Base-by-base conservation (phyloP, 257 asterid species). In the Striga asiatica region DNA sequence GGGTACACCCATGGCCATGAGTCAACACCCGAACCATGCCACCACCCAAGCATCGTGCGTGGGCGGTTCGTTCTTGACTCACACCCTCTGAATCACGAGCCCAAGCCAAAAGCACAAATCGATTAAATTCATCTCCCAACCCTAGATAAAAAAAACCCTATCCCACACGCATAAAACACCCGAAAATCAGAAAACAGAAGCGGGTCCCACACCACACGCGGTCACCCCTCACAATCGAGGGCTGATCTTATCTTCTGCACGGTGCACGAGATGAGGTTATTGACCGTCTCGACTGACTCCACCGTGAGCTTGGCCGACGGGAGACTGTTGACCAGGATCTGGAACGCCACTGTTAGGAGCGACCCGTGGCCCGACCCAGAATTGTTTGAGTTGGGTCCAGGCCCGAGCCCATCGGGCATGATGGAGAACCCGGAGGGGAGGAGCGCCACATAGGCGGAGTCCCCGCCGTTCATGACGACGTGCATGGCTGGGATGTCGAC, bases 11-110 rank as follows among this genome's bases (percentile, higher is more conserved):
- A n/a, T n/a, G n/a, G n/a, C 20, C 64, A 52, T 48, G 88, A 89
- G 95, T 89, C 97, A 89, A 89, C 83, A 83, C 97, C 93, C 97
- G 95, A 89, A 89, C n/a, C n/a, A n/a, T n/a, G n/a, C 95, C 95
- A 42, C 49, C 49, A 18, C 41, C 50, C 50, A 5, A 6, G 50
- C 21, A 39, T 39, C 4, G 20, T 39, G 47, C 8, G 13, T 2
- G 5, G 19, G 13, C 66, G 95, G 96, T 91, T 87, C 96, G 94
- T 81, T 87, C 95, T 87, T 91, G 94, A 83, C 96, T 91, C 79
- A 62, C 79, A 62, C 75, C 63, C 46, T 55, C 51, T 18, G 9
- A 5, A 34, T 37, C 7, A 0, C 42, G 34, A 60, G 46, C 12
- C 54, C 66, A 38, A 58, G 58, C n/a, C 6, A 38, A 11, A 38